Base-by-base conservation (phyloP, 805 yeast genomes). In the Candida pini region DNA sequence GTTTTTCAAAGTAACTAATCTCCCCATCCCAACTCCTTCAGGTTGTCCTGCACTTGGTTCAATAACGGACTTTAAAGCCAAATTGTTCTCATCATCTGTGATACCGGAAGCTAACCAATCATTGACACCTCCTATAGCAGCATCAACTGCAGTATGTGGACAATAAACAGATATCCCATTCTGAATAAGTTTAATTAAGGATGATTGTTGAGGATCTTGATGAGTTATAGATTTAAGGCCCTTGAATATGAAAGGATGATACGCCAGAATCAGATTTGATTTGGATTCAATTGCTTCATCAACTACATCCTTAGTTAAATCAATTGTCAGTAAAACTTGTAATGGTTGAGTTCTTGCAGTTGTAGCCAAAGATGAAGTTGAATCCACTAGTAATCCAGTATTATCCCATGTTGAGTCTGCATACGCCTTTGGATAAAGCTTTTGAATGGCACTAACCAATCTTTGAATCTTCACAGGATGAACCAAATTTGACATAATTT, bases 81-180 rank as follows among this genome's bases (percentile, higher is more conserved):
- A 17, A 17, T 35, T 33, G 3, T 26, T 13, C 4, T 32, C 35
- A 2, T 43, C 41, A 2, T 56, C 53, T 0, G 57, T 51, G 3
- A 73, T 51, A 5, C 85, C 84, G 25, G 73, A 76, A 1, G 75
- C 82, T 27, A 92, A 66, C 82, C 95, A 92, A 55, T 88, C 97
- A 47, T 92, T 92, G 42, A 92, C 96, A 16, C 98, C 98, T n/a
- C 81, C 83, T 9, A 60, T 58, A 8, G 92, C 92, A 17, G 97
- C 90, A 60, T 92, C 98, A 4, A 92, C 83, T 0, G 97, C 88
- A 1, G 98, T 90, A 54, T 92, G 99, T 18, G 99, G 98, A 36
- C 81, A 81, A 56, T 92, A 92, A 2, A 92, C 98, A 31, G 88
- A 75, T 37, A 92, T 73, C n/a, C 85, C 83, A 39, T 78, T 70